These are phyloP conservation scores for Aschersonia sp. DNA, from an alignment of 2,329 filamentous ascomycete genomes.

Conservation along the genomic window DNA sequence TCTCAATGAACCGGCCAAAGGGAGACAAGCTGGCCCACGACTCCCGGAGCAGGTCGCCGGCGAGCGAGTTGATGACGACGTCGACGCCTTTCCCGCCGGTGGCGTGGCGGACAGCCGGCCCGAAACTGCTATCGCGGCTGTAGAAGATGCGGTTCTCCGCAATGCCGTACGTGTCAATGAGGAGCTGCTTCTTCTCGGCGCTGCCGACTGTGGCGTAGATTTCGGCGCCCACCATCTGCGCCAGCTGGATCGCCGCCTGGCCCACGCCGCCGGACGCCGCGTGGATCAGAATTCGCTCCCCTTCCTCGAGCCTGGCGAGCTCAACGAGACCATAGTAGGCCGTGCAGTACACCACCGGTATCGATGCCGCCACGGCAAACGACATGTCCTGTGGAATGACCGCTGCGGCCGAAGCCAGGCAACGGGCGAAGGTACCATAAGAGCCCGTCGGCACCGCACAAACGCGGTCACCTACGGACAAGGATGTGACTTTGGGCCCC, in stretches of 20 bases:
- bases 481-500: conserved; percentile 43
- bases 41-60: conserved; percentile 24
- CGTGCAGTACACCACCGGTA: conserved; percentile 25
- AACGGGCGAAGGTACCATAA: conserved; percentile 18
- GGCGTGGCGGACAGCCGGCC: conserved; percentile 8
- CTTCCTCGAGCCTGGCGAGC: conserved; percentile 19
- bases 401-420: conserved; percentile 16
- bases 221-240: conserved; percentile 21
- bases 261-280: conserved; percentile 22
- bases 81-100: conserved; percentile 45
- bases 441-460: conserved; percentile 30
- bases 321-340: conserved; percentile 25
- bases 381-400: conserved; percentile 21
- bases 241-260: conserved; percentile 23
- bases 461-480: conserved; percentile 60
- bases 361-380: conserved; percentile 21
- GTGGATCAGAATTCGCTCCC: conserved; percentile 25
- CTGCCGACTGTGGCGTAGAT: conserved; percentile 27
- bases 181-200: conserved; percentile 18
- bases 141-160: conserved; percentile 16
- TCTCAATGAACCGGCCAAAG: conserved; percentile 31
- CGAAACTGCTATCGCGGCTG: conserved; percentile 11
- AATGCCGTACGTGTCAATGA: conserved; percentile 22
- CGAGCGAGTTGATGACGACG: conserved; percentile 43
- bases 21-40: conserved; percentile 28